A percentile compares a stretch with the other conserved stretches of the same genome.
Evolutionary conservation across 208 protist species (phyloP).

Genomic region (Vickermania ingenoplastis): DNA sequence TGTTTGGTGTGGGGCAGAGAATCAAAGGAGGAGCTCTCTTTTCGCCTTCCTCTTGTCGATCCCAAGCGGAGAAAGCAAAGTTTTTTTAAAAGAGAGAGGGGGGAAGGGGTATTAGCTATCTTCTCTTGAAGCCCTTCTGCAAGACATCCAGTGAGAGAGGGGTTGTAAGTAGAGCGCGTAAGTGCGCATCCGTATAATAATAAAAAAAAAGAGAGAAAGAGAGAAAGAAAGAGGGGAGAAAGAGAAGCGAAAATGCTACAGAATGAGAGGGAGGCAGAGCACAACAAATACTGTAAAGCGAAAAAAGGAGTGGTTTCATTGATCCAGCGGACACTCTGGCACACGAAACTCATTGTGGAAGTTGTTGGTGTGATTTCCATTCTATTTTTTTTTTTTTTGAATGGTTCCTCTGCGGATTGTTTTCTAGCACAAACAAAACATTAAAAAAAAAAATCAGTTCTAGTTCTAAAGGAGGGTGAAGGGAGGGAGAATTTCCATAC

Average conservation of each 20-base stretch:
- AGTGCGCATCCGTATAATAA: background rate
- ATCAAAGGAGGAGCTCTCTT: too few species aligned
- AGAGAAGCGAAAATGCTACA: slow-evolving; percentile 1
- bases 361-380: too few species aligned
- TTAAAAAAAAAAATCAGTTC: slow-evolving; percentile 1
- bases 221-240: slow-evolving; percentile 4
- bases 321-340: too few species aligned
- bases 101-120: too few species aligned
- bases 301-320: background rate
- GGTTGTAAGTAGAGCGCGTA: background rate
- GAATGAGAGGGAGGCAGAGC: background rate
- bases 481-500: too few species aligned
- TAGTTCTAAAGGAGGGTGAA: too few species aligned
- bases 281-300: background rate
- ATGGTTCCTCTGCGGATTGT: background rate
- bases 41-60: too few species aligned
- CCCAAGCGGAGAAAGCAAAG: too few species aligned
- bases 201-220: slow-evolving; percentile 5
- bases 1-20: too few species aligned
- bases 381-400: background rate
- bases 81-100: too few species aligned
- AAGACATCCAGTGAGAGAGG: slow-evolving; percentile 2
- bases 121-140: too few species aligned
- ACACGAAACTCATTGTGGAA: too few species aligned
- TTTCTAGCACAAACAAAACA: background rate